These are phyloP conservation scores for Epichloe typhina DNA, from an alignment of 2,329 filamentous ascomycete species.

Conservation along the genomic window DNA sequence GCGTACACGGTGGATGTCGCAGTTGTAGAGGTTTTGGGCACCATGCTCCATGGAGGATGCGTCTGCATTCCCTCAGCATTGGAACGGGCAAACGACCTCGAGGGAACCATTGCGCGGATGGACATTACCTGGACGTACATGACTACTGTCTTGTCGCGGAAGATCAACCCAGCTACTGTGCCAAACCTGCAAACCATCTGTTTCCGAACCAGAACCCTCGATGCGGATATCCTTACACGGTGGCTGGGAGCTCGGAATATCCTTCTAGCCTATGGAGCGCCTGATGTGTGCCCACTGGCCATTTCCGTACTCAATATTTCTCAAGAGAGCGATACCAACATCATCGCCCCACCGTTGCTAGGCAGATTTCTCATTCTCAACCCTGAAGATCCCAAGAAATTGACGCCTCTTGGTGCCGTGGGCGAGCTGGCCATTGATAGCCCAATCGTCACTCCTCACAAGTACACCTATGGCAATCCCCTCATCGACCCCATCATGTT, in stretches of 20 bases:
- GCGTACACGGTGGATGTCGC: conserved; percentile 40
- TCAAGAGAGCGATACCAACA: conserved; percentile 21
- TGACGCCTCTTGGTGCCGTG: conserved; percentile 39
- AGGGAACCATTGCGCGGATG: conserved; percentile 35
- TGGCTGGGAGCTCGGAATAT: conserved; percentile 34
- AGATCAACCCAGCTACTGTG: conserved; percentile 23
- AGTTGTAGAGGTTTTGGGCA: conserved; percentile 37
- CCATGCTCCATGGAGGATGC: conserved; percentile 42
- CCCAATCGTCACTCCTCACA: conserved; percentile 21
- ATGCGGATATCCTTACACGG: conserved; percentile 32
- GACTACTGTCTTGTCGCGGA: conserved; percentile 44
- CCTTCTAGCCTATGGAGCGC: conserved; percentile 37
- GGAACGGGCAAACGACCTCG: conserved; percentile 36
- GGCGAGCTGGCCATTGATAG: conserved; percentile 50
- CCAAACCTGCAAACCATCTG: conserved; percentile 28
- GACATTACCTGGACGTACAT: conserved; percentile 39
- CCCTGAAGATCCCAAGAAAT: conserved; percentile 33
- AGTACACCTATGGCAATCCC: conserved; percentile 19
- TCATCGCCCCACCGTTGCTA: conserved; percentile 34
- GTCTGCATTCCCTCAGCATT: conserved; percentile 42
- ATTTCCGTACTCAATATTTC: conserved; percentile 34
- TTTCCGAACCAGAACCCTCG: conserved; percentile 36
- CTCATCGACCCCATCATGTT: conserved; percentile 13
- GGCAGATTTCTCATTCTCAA: conserved; percentile 41
- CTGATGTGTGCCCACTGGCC: conserved; percentile 37